Evolutionary conservation across 2,329 filamentous ascomycete species (phyloP), one percentile per base, ranked within the genome.

Genomic region (Elsinoe arachidis): DNA sequence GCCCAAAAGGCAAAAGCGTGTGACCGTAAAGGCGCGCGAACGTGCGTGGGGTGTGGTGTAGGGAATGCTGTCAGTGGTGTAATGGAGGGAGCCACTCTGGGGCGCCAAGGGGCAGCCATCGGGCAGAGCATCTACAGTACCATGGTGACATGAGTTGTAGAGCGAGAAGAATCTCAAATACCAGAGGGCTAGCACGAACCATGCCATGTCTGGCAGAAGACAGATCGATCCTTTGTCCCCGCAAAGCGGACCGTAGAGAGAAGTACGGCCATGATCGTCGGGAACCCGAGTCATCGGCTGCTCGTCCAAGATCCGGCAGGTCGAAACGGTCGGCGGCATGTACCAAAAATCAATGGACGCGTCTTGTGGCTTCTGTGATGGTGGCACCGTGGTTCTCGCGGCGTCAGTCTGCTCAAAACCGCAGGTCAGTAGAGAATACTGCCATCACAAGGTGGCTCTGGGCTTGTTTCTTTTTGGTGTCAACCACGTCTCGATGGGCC

Each of bases 271-370:
- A 34, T 15, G 49, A 53, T 53, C 49, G 49, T 53, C 49, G 34
- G 17, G 38, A 34, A 53, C 49, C 49, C 49, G 49, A 53, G 33
- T 53, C 49, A 53, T 53, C 49, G 34, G 49, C 49, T 53, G 49
- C 49, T 53, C 26, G 49, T 53, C 49, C 49, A 53, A 53, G 49
- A 53, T 53, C 49, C 49, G 49, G 49, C 37, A 53, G 49, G 33
- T 53, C 49, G 15, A 52, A 52, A 52, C 33, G 47, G 47, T 30
- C 47, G 6, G 3, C n/a, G 10, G n/a, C 19, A 26, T 26, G 3
- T 26, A 26, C 23, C 23, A 26, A 26, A 26, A 3, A 3, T 6
- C 30, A 35, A 35, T 17, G 30, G 21, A 33, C 33, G 49, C 44
- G 23, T 53, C 49, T 34, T 37, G 14, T 38, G 49, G 49, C 23